phyloP scores from a whole-genome alignment of 2,329 filamentous ascomycete species.

The Colletotrichum lindemuthianum region DNA sequence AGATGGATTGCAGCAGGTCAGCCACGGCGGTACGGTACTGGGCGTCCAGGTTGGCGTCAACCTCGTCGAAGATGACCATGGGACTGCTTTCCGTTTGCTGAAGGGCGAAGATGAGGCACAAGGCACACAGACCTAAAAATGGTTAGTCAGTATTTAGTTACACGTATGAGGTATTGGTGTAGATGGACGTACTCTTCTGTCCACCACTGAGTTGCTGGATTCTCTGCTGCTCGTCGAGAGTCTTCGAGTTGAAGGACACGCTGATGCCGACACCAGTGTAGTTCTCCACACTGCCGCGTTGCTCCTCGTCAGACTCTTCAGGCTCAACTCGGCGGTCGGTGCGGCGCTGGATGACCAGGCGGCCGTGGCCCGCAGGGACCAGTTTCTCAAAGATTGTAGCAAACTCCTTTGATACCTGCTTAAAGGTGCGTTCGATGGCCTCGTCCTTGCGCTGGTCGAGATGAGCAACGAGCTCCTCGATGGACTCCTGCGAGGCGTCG shows the following conservation, averaged over 20 bases:
- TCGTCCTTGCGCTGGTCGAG: slow-evolving; percentile 97
- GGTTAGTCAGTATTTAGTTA: slow-evolving; percentile 35
- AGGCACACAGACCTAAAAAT: slow-evolving; percentile 81
- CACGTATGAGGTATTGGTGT: neutral
- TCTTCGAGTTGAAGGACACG: slow-evolving; percentile 98
- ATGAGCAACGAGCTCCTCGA: slow-evolving; percentile 90
- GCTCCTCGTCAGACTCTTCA: slow-evolving; percentile 76
- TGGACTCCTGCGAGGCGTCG: slow-evolving; percentile 85
- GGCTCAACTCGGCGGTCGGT: slow-evolving; percentile 72
- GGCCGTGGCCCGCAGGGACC: slow-evolving; percentile 91
- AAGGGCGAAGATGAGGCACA: slow-evolving; percentile 99
- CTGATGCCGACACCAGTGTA: slow-evolving; percentile 97
- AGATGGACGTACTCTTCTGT: slow-evolving; percentile 82
- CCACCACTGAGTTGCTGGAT: slow-evolving; percentile 98
- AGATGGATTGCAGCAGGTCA: slow-evolving; percentile 84
- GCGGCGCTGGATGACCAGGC: slow-evolving; percentile 91
- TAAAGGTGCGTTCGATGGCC: slow-evolving; percentile 97
- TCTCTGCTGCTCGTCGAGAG: slow-evolving; percentile 93
- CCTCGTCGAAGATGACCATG: slow-evolving; percentile 99
- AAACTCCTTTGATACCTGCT: slow-evolving; percentile 95
- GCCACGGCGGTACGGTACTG: slow-evolving; percentile 98
- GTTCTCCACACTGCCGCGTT: slow-evolving; percentile 83
- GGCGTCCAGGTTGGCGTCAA: slow-evolving; percentile 96
- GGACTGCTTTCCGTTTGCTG: slow-evolving; percentile 97
- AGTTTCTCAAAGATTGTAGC: slow-evolving; percentile 93